Evolutionary conservation across 352 stramenopile species (phyloP), one percentile per base, ranked within the genome.

Genomic region (Phytophthora hybrid): DNA sequence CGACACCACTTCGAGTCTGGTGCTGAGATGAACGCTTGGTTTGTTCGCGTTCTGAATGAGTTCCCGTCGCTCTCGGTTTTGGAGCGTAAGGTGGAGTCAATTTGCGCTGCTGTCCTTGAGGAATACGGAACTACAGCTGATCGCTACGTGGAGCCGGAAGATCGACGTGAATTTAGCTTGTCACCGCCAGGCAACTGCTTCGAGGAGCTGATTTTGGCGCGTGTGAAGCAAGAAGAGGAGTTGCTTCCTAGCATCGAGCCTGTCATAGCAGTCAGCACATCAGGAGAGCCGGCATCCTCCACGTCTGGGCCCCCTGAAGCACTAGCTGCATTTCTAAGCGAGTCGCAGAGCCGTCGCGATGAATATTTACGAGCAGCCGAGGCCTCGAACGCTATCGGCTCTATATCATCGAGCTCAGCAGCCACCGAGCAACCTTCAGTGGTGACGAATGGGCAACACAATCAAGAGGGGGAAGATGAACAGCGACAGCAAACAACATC

Each of bases 41-140:
- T 93, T 23, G 57, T 78, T n/a, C 75, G 80, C 13, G 81, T 92
- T 1, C 64, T 93, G 23, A 87, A 92, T 59, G 87, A 94, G 62
- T 89, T 96, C 54, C 89, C 89, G 41, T 94, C 89, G 19, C 69
- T 94, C 13, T 80, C 88, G 19, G 59, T 91, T 14, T 61, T 96
- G n/a, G 89, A 96, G 69, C 73, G 77, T 26, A 94, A 94, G 71
- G 67, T 94, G 16, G 85, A 94, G 67, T 58, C 66, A 18, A 91
- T 94, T 34, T 93, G 87, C 41, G 72, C 66, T 14, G 75, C 66
- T 19, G 47, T 89, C 9, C 32, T 91, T 5, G 62, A 66, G 19
- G 34, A 63, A 32, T 51, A 70, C 18, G 59, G 64, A 41, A 49
- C 3, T 21, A 49, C 41, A n/a, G 29, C 21, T 7, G 69, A 79